Conservation (phyloP, 257 asterid species). For the Solanum ossicruentum region DNA sequence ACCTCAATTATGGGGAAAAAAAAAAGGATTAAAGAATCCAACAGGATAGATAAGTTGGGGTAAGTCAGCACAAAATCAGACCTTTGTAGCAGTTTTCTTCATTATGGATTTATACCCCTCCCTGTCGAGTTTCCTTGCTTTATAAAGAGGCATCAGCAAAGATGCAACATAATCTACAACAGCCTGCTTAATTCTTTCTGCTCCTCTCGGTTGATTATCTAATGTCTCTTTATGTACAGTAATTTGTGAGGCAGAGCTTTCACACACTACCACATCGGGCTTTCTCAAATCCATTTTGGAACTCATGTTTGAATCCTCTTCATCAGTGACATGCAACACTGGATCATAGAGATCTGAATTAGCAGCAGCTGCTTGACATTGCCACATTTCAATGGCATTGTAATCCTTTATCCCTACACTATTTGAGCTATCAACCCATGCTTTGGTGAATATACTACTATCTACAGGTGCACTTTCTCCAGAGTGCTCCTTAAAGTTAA, state of each 20-base stretch:
- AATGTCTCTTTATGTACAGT: conserved; percentile 39
- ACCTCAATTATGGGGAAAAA: background rate
- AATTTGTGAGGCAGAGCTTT: conserved; percentile 73
- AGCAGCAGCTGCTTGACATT: conserved; percentile 98
- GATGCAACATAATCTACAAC: conserved; percentile 94
- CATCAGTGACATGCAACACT: conserved; percentile 48
- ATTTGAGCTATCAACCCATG: conserved; percentile 94
- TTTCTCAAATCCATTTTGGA: conserved; percentile 28
- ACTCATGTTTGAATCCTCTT: conserved; percentile 71
- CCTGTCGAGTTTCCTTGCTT: conserved; percentile 83
- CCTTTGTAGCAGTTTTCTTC: conserved; percentile 99
- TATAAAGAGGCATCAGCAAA: conserved; percentile 93
- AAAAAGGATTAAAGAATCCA: background rate
- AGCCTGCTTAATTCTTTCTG: conserved; percentile 73
- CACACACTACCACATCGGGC: conserved; percentile 41
- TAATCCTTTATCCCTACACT: conserved; percentile 81
- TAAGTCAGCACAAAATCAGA: conserved; percentile 2
- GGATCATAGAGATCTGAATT: conserved; percentile 67
- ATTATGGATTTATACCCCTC: conserved; percentile 88
- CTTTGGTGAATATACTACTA: conserved; percentile 76
- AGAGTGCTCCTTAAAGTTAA: conserved; percentile 72
- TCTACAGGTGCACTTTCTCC: conserved; percentile 83
- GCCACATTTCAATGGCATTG: conserved; percentile 99
- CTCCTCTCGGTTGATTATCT: conserved; percentile 62
- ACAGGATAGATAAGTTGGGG: background rate